phyloP scores from a whole-genome alignment of 2,329 filamentous ascomycete genomes.

The Trichoderma guizhouense region DNA sequence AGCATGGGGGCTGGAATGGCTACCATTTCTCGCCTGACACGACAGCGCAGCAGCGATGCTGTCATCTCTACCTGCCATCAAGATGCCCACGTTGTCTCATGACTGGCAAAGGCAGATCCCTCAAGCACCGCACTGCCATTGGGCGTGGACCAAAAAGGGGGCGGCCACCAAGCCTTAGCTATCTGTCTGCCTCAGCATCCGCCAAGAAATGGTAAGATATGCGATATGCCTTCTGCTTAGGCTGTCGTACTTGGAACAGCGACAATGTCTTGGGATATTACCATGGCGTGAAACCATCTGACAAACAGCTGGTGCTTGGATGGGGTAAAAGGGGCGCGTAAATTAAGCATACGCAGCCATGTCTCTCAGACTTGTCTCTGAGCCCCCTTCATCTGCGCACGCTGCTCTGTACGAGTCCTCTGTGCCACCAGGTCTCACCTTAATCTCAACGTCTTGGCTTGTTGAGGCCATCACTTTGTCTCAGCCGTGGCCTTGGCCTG shows the following conservation, averaged over 20 bases:
- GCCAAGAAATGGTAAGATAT: slow-evolving; percentile 14
- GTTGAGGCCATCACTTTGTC: slow-evolving; percentile 11
- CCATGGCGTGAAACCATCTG: slow-evolving; percentile 15
- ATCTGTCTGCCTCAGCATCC: background rate
- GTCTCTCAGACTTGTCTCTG: slow-evolving; percentile 12
- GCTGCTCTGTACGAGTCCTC: background rate
- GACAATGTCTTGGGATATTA: slow-evolving; percentile 7
- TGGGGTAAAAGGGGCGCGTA: background rate
- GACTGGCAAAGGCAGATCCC: slow-evolving; percentile 18
- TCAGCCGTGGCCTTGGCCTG: slow-evolving; percentile 8
- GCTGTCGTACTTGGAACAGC: background rate
- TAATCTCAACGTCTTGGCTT: slow-evolving; percentile 13
- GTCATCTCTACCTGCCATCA: background rate
- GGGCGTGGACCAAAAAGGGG: slow-evolving; percentile 2
- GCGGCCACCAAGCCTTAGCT: background rate
- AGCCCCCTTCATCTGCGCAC: slow-evolving; percentile 4
- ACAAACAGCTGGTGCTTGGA: background rate
- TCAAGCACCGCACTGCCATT: background rate
- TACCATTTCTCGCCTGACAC: slow-evolving; percentile 13
- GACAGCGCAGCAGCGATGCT: background rate
- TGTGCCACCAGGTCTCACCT: slow-evolving; percentile 12
- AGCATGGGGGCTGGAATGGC: slow-evolving; percentile 10
- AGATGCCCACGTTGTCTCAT: slow-evolving; percentile 18
- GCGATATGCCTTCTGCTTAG: background rate
- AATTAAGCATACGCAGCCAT: slow-evolving; percentile 18